phyloP scores from a whole-genome alignment of 179 eudicot species.

The Spinacia oleracea region DNA sequence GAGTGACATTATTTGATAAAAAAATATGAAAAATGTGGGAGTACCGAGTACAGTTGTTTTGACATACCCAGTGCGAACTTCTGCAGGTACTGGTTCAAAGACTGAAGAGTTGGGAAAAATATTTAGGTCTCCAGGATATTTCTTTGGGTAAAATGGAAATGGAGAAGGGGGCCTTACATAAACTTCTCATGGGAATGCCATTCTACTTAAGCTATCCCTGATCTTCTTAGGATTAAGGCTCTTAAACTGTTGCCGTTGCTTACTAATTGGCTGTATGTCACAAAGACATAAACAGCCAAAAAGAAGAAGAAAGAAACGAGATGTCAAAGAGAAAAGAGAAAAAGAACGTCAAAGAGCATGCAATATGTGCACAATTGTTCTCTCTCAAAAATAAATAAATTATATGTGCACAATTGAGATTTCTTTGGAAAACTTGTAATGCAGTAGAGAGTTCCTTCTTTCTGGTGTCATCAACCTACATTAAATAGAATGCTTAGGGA shows the following conservation, averaged over 20 bases:
- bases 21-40: neutral
- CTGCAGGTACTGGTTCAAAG: neutral
- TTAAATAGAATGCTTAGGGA: neutral
- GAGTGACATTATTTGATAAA: neutral
- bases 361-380: slow-evolving; percentile 4
- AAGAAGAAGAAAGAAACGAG: neutral
- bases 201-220: neutral
- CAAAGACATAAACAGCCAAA: neutral
- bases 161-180: neutral
- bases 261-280: neutral
- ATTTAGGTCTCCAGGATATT: too few species aligned
- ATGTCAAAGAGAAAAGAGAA: neutral
- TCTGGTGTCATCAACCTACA: neutral
- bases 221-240: neutral
- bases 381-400: too few species aligned
- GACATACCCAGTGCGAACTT: neutral
- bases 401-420: slow-evolving; percentile 1
- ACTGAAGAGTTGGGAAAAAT: neutral
- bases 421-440: neutral
- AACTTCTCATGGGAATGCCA: neutral
- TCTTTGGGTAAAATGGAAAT: neutral
- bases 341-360: neutral
- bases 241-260: neutral
- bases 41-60: neutral
- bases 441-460: neutral